Percentiles rank a stretch among this genome's conserved stretches.
These are phyloP conservation scores for Chaetomium olivaceum DNA, from an alignment of 2,329 filamentous ascomycete species.

Conservation along the genomic window DNA sequence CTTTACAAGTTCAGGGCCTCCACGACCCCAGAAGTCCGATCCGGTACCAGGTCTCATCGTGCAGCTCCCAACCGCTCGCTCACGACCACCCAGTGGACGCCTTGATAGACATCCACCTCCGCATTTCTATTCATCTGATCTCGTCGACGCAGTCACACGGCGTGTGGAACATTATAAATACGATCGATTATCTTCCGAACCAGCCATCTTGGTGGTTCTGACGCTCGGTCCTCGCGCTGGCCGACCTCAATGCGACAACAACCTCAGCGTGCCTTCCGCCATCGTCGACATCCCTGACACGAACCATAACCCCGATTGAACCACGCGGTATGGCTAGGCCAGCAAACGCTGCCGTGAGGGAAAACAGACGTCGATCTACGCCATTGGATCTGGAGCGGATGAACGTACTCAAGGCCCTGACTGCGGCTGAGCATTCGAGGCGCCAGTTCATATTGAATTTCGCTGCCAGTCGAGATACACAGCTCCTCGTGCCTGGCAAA, in stretches of 20 bases:
- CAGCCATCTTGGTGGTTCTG: not conserved
- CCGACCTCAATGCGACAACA: constrained; percentile 23
- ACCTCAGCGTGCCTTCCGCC: constrained; percentile 24
- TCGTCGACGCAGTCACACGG: not conserved
- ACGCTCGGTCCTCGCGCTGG: not conserved
- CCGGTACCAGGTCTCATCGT: not conserved
- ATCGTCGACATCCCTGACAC: constrained; percentile 24
- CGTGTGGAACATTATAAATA: not conserved
- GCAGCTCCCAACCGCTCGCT: not conserved
- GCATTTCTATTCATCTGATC: not conserved
- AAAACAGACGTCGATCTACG: constrained; percentile 26
- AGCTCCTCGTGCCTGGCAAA: constrained; percentile 31
- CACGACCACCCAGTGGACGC: not conserved
- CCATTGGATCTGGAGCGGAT: constrained; percentile 29
- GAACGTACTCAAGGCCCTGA: constrained; percentile 32
- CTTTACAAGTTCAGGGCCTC: not conserved
- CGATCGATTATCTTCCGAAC: not conserved
- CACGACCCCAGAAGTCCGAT: not conserved
- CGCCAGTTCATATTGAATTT: constrained; percentile 34
- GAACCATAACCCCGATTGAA: not conserved
- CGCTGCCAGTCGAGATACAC: constrained; percentile 30
- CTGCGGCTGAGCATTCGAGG: constrained; percentile 33
- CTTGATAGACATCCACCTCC: not conserved
- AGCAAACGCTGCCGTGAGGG: constrained; percentile 32
- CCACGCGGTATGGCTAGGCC: constrained; percentile 23